phyloP scores from a whole-genome alignment of 2,329 filamentous ascomycete species.

The Kalaharituber pfeilii region DNA sequence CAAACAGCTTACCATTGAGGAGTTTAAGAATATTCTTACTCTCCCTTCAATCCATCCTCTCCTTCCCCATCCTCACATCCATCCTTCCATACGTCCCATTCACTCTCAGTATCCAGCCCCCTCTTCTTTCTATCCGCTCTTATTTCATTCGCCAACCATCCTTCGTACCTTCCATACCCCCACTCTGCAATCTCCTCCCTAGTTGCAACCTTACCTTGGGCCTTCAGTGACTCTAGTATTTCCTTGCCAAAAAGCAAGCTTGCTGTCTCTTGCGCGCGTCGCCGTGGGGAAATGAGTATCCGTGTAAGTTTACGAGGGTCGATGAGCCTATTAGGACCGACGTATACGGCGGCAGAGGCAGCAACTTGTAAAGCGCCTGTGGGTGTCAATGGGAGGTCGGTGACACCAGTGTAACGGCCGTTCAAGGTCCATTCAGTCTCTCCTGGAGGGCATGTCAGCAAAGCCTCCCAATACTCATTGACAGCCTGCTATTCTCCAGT shows the following conservation, averaged over 20 bases:
- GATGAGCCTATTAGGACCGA: constrained; percentile 33
- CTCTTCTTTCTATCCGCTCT: constrained; percentile 26
- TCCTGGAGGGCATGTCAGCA: constrained; percentile 22
- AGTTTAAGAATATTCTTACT: background rate
- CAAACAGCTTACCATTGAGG: constrained; percentile 6
- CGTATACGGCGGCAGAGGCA: constrained; percentile 29
- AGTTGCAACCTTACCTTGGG: constrained; percentile 25
- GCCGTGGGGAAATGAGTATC: constrained; percentile 33
- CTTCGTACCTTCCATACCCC: constrained; percentile 37
- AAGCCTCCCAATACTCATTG: background rate
- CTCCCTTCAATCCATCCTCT: constrained; percentile 10
- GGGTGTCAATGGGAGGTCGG: constrained; percentile 29
- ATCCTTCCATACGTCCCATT: constrained; percentile 38
- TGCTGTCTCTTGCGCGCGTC: constrained; percentile 32
- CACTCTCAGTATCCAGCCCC: constrained; percentile 30
- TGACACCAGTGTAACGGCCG: constrained; percentile 32
- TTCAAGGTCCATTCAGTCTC: constrained; percentile 34
- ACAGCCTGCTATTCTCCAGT: background rate
- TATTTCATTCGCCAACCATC: constrained; percentile 32
- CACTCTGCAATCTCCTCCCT: constrained; percentile 34
- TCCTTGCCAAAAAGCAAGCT: constrained; percentile 28
- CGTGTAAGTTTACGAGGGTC: constrained; percentile 32
- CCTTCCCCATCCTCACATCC: constrained; percentile 35
- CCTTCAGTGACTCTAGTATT: constrained; percentile 11
- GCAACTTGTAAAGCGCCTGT: constrained; percentile 31